Conservation (phyloP, 2,329 filamentous ascomycete species). For the Hypoxylon sp. region DNA sequence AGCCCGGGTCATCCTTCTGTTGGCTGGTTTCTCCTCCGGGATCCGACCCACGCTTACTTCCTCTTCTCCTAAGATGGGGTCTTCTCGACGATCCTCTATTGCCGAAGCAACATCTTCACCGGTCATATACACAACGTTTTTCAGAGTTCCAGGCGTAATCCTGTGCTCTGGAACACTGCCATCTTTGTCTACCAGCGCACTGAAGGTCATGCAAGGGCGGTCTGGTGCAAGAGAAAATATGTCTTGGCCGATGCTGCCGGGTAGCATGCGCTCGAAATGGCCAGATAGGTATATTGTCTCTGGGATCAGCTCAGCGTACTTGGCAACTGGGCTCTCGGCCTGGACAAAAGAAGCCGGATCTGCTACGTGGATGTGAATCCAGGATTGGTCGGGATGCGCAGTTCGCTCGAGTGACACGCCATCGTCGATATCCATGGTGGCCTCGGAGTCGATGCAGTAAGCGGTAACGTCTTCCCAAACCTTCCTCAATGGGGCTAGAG, state of each 20-base stretch:
- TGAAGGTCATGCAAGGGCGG: constrained; percentile 67
- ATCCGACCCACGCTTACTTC: constrained; percentile 48
- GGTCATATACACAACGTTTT: constrained; percentile 65
- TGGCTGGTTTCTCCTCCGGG: constrained; percentile 37
- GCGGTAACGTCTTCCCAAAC: constrained; percentile 67
- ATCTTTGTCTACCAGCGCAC: constrained; percentile 60
- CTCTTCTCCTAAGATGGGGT: constrained; percentile 37
- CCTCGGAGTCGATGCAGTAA: constrained; percentile 75
- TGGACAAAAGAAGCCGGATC: constrained; percentile 77
- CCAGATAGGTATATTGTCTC: constrained; percentile 68
- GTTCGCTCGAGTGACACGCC: constrained; percentile 75
- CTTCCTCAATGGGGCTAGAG: constrained; percentile 59
- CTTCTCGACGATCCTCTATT: constrained; percentile 48
- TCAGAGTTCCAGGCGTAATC: constrained; percentile 62
- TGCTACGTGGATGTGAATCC: constrained; percentile 81
- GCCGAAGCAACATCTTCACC: constrained; percentile 57
- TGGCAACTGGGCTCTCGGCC: constrained; percentile 64
- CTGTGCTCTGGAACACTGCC: constrained; percentile 63
- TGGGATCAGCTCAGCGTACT: constrained; percentile 67
- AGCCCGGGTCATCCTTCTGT: constrained; percentile 54
- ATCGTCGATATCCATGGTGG: constrained; percentile 78
- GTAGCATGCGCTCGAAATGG: constrained; percentile 66
- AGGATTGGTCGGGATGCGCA: constrained; percentile 62
- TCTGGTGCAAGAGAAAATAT: constrained; percentile 62
- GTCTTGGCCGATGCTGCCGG: constrained; percentile 55